These are phyloP conservation scores for Aethionema arabicum DNA, from an alignment of 345 rosid genomes.

Conservation along the genomic window DNA sequence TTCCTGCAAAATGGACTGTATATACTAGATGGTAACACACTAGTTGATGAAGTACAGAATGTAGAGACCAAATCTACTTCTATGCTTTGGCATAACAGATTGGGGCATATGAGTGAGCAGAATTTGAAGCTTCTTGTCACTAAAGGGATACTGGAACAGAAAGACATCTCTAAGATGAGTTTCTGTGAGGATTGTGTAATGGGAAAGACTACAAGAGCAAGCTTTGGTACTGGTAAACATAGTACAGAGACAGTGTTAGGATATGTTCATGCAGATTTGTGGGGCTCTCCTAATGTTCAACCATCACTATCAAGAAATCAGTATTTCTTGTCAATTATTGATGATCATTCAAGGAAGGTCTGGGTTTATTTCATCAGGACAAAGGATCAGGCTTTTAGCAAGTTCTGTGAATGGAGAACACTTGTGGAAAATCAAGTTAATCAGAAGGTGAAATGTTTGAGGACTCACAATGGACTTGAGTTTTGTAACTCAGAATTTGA, in stretches of 20 bases:
- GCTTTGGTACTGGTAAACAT: neutral
- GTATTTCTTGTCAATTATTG: no score
- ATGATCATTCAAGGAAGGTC: no score
- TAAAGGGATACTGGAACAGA: neutral
- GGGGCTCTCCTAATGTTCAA: neutral
- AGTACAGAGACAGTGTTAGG: neutral
- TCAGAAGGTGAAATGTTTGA: no score
- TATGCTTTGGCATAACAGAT: neutral
- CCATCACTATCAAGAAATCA: no score
- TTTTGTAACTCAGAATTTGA: no score
- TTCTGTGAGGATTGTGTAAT: neutral
- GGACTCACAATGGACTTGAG: no score
- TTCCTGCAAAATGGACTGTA: neutral
- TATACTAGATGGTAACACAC: neutral
- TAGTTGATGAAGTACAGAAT: fast-evolving
- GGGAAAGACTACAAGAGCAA: neutral
- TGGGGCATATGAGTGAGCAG: neutral
- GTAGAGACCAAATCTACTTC: neutral
- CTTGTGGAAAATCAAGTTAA: no score
- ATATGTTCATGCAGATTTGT: neutral
- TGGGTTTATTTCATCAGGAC: no score
- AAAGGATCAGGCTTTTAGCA: no score
- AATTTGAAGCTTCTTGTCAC: neutral
- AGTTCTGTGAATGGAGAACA: no score
- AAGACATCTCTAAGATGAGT: neutral